Percentiles rank a stretch among this genome's conserved stretches.
These are phyloP conservation scores for Penicillium sp. DNA, from an alignment of 2,329 filamentous ascomycete species.

Conservation along the genomic window DNA sequence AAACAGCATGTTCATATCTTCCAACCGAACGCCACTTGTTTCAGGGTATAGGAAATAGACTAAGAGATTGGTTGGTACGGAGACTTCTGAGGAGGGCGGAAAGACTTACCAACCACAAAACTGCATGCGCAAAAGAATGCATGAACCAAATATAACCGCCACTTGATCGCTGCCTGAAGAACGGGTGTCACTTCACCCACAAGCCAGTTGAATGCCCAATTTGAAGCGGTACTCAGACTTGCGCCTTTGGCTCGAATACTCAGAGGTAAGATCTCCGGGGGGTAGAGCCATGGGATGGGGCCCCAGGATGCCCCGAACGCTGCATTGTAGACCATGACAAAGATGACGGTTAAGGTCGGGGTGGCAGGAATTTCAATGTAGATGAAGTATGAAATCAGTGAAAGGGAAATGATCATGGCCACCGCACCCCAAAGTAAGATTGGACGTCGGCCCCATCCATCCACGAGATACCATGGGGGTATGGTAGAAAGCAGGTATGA, in stretches of 20 bases:
- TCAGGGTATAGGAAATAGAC: slow-evolving; percentile 98
- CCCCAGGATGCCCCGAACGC: slow-evolving; percentile 98
- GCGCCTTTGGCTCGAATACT: slow-evolving; percentile 97
- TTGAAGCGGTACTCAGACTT: slow-evolving; percentile 91
- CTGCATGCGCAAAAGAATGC: slow-evolving; percentile 95
- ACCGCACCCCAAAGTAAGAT: slow-evolving; percentile 89
- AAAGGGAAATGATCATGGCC: slow-evolving; percentile 85
- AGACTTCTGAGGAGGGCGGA: not conserved
- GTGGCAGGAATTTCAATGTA: slow-evolving; percentile 78
- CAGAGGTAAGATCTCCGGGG: slow-evolving; percentile 95
- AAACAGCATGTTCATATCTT: slow-evolving; percentile 95
- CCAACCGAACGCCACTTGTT: slow-evolving; percentile 89
- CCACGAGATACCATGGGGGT: slow-evolving; percentile 95
- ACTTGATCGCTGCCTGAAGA: slow-evolving; percentile 86
- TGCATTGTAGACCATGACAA: slow-evolving; percentile 98
- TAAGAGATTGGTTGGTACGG: slow-evolving; percentile 38
- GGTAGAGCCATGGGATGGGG: slow-evolving; percentile 96
- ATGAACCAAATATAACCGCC: slow-evolving; percentile 92
- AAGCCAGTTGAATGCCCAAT: slow-evolving; percentile 98
- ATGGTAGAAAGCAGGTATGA: slow-evolving; percentile 91
- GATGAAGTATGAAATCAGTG: slow-evolving; percentile 91
- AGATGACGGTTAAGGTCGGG: slow-evolving; percentile 81
- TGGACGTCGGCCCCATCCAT: slow-evolving; percentile 82
- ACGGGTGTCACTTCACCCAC: slow-evolving; percentile 95
- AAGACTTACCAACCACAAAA: slow-evolving; percentile 82